A percentile compares a stretch with the other conserved stretches of the same genome.
These are phyloP conservation scores for Fusarium sp. DNA, from an alignment of 2,329 filamentous ascomycete genomes.

Conservation along the genomic window DNA sequence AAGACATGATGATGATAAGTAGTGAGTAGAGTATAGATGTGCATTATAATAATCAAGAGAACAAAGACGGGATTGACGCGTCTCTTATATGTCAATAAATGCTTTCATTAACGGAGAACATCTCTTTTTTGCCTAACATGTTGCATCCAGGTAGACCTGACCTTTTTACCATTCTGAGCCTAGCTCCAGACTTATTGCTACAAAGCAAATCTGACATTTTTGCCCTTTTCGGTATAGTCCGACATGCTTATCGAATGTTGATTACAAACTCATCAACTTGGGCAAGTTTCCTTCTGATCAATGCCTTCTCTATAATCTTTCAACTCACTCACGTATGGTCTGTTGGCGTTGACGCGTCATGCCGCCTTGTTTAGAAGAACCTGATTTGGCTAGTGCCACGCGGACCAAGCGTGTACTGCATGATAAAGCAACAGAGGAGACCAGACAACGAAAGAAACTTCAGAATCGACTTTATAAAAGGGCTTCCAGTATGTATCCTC, in stretches of 20 bases:
- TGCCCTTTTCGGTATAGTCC: neutral
- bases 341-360: too few relatives aligned
- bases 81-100: neutral
- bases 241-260: too few relatives aligned
- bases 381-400: neutral
- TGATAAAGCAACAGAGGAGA: neutral
- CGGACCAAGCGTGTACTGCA: rapidly evolving
- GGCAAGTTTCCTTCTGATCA: neutral
- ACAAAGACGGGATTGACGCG: neutral
- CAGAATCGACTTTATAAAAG: constrained; percentile 5
- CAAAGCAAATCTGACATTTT: neutral
- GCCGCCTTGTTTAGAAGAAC: too few relatives aligned
- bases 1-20: neutral
- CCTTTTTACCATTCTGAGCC: neutral
- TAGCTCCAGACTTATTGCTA: neutral
- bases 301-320: too few relatives aligned
- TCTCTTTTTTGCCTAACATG: neutral
- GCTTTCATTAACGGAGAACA: neutral
- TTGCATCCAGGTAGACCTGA: neutral
- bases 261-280: neutral
- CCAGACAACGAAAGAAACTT: neutral
- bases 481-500: neutral
- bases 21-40: too few relatives aligned
- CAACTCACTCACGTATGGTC: too few relatives aligned
- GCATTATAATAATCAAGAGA: too few relatives aligned